Base-by-base conservation (phyloP, 257 asterid genomes). In the Knoxia roxburghii region DNA sequence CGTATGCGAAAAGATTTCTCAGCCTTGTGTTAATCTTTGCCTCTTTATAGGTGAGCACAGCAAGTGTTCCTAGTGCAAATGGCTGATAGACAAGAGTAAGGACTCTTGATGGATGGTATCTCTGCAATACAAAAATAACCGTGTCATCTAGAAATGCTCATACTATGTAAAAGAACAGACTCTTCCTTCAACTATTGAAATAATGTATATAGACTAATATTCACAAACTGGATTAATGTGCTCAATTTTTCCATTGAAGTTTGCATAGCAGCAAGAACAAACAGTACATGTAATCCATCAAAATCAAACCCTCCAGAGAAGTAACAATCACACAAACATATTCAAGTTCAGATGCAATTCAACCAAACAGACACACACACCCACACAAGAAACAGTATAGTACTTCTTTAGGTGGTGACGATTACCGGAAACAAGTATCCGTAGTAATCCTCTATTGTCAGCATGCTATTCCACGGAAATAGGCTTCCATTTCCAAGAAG, bases 81-180 rank as follows among this genome's bases (percentile, higher is more conserved):
- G 89, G 86, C 53, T 81, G 84, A 70, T 78, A 83, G 0, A 78
- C 81, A 39, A 84, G 86, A 50, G 89, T 81, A 67, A 84, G 86
- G 21, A 84, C 77, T 65, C 89, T 74, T 37, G 84, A 69, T 3
- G 84, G 76, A 67, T 80, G 85, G 75, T 83, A 83, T 1, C 49
- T 27, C 83, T 80, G 78, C 53, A 56, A 21, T 49, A 20, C 43
- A 33, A 23, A 63, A 65, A 43, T 30, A 18, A 30, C 45, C 10
- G 2, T 17, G 33, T 40, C 66, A 20, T 10, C 32, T 10, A 35
- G 15, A 60, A 11, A 37, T 20, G 32, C 29, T 37, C 30, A 40
- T 39, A 37, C 12, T 26, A 30, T 0, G 41, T 30, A 4, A 40
- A 57, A 30, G 23, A 20, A 30, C 13, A 57, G 17, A 57, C 11